Evolutionary conservation across 345 rosid genomes (phyloP).

Genomic region (Rhizophora mangle): DNA sequence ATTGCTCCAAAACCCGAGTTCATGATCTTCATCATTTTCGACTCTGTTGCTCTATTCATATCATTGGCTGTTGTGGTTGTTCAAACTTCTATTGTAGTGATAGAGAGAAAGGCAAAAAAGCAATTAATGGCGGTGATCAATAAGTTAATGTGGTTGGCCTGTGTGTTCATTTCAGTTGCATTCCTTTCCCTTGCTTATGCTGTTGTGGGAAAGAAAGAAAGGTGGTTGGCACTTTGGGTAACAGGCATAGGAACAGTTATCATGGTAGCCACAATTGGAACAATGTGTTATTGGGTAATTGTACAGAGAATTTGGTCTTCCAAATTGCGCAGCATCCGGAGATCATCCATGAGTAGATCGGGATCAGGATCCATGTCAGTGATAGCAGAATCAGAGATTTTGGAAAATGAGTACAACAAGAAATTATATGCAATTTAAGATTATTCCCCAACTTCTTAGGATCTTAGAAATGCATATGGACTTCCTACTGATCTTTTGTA

Average conservation of each 20-base stretch:
- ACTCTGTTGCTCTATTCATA: conserved; percentile 84
- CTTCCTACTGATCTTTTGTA: neutral
- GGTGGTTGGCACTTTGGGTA: conserved; percentile 55
- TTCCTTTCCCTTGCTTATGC: conserved; percentile 71
- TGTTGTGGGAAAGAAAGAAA: conserved; percentile 58
- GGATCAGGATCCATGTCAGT: conserved; percentile 49
- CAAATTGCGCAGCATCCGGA: conserved; percentile 38
- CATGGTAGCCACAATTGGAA: conserved; percentile 77
- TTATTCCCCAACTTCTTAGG: neutral
- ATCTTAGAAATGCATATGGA: neutral
- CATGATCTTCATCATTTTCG: conserved; percentile 63
- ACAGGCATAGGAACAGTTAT: conserved; percentile 66
- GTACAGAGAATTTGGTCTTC: conserved; percentile 56
- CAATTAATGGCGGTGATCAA: conserved; percentile 86
- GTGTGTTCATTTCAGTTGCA: conserved; percentile 75
- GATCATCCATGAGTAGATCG: conserved; percentile 45
- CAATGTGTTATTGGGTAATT: conserved; percentile 90
- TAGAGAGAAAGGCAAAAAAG: conserved; percentile 75
- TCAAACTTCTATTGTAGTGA: conserved; percentile 87
- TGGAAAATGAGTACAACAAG: conserved; percentile 48
- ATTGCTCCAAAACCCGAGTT: conserved; percentile 57
- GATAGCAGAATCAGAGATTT: conserved; percentile 60
- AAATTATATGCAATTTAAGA: conserved; percentile 73
- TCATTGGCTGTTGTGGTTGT: conserved; percentile 92
- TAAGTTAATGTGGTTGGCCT: conserved; percentile 96